phyloP scores from a whole-genome alignment of 1,284 basidiomycete species.

The Melanopsichium pennsylvanicum region DNA sequence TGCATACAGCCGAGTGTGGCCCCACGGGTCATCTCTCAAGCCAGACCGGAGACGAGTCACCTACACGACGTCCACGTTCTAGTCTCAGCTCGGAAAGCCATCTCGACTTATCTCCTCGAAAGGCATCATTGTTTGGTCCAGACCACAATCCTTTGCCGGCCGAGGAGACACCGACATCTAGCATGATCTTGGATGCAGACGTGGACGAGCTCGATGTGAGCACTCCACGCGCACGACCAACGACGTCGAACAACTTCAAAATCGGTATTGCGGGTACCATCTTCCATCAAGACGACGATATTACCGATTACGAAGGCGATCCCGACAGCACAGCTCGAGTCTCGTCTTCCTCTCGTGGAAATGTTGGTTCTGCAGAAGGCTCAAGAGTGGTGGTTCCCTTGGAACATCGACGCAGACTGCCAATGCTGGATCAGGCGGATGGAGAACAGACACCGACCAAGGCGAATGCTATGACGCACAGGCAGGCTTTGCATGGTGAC shows the following conservation, averaged over 20 bases:
- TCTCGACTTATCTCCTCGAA: background rate
- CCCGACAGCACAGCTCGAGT: background rate
- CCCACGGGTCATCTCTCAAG: background rate
- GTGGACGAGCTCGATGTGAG: slow-evolving; percentile 38
- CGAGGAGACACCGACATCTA: background rate
- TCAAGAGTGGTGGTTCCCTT: slow-evolving; percentile 18
- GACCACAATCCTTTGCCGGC: background rate
- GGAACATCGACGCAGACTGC: slow-evolving; percentile 16
- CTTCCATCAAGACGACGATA: slow-evolving; percentile 33
- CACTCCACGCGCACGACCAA: slow-evolving; percentile 39
- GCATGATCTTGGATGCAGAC: slow-evolving; percentile 1
- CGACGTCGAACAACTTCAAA: slow-evolving; percentile 22
- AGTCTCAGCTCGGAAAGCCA: background rate
- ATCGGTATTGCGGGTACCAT: slow-evolving; percentile 39
- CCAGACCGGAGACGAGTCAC: slow-evolving; percentile 6
- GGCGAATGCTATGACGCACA: slow-evolving; percentile 5
- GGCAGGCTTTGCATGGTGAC: background rate
- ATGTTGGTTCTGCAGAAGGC: background rate
- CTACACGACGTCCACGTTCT: slow-evolving; percentile 16
- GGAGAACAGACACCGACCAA: slow-evolving; percentile 44
- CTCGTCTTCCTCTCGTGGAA: background rate
- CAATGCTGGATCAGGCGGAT: slow-evolving; percentile 19
- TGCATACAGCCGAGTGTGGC: background rate
- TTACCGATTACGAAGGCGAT: slow-evolving; percentile 32
- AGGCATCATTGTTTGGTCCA: background rate